Evolutionary conservation across 2,329 filamentous ascomycete species (phyloP).

Genomic region (Aspergillus pseudotamarii): DNA sequence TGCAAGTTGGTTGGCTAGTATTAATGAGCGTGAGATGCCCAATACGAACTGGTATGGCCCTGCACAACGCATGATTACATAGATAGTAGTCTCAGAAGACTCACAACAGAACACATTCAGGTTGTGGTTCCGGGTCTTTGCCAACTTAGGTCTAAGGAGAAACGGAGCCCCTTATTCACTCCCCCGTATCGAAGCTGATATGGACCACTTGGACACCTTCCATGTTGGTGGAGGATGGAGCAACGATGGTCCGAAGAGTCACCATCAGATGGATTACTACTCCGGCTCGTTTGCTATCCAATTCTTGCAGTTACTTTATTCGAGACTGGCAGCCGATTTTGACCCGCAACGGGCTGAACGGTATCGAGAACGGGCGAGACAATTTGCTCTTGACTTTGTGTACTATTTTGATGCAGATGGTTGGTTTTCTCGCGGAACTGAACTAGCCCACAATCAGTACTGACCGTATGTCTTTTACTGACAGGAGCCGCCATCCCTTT

Average conservation of each 20-base stretch:
- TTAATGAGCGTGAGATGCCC: constrained; percentile 73
- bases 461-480: not conserved
- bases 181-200: constrained; percentile 70
- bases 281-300: constrained; percentile 82
- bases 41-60: constrained; percentile 64
- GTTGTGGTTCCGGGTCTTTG: constrained; percentile 85
- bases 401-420: constrained; percentile 76
- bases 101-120: constrained; percentile 42
- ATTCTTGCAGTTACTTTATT: constrained; percentile 75
- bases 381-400: constrained; percentile 70
- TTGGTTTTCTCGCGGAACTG: constrained; percentile 39
- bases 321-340: constrained; percentile 66
- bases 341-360: constrained; percentile 68
- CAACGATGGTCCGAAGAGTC: constrained; percentile 76
- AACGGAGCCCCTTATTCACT: constrained; percentile 73
- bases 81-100: not conserved
- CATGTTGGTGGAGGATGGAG: constrained; percentile 83
- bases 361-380: constrained; percentile 69
- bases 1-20: constrained; percentile 72
- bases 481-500: constrained; percentile 70
- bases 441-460: not conserved
- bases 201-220: constrained; percentile 77
- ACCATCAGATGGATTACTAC: constrained; percentile 86
- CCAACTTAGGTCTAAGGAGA: constrained; percentile 75
- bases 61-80: not conserved